Evolutionary conservation across 2,329 filamentous ascomycete species (phyloP).

Genomic region (Venturia aucupariae): DNA sequence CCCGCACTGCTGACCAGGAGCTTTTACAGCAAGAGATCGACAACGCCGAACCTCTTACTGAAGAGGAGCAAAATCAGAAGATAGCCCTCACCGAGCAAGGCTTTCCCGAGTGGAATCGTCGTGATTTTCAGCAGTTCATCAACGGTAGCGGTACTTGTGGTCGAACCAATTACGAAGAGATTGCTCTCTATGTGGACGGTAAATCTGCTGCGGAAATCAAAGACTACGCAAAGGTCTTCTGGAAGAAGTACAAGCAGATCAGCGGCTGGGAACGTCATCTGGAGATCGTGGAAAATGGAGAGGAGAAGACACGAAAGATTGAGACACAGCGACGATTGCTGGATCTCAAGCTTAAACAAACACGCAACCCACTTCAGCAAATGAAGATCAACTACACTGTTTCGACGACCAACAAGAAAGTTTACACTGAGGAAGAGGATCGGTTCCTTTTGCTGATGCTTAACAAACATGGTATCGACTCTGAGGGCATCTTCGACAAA

Average conservation of each 20-base stretch:
- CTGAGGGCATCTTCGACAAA: slow-evolving; percentile 79
- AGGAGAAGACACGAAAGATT: slow-evolving; percentile 79
- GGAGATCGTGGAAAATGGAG: slow-evolving; percentile 81
- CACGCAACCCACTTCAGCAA: slow-evolving; percentile 94
- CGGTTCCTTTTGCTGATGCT: slow-evolving; percentile 89
- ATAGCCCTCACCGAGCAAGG: slow-evolving; percentile 70
- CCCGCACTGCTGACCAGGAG: slow-evolving; percentile 79
- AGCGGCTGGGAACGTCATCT: slow-evolving; percentile 83
- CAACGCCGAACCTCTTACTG: slow-evolving; percentile 75
- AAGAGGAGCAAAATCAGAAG: slow-evolving; percentile 85
- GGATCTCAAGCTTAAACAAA: slow-evolving; percentile 89
- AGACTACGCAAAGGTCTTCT: slow-evolving; percentile 89
- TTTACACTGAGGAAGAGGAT: slow-evolving; percentile 97
- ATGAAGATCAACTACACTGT: slow-evolving; percentile 99
- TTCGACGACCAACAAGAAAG: slow-evolving; percentile 98
- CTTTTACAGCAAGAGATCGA: slow-evolving; percentile 89
- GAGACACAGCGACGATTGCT: slow-evolving; percentile 90
- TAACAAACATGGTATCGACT: slow-evolving; percentile 85
- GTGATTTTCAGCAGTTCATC: slow-evolving; percentile 97
- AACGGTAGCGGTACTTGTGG: slow-evolving; percentile 92
- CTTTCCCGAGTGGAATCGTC: slow-evolving; percentile 90
- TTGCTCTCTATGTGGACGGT: slow-evolving; percentile 82
- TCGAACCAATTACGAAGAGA: slow-evolving; percentile 73
- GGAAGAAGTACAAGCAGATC: slow-evolving; percentile 89
- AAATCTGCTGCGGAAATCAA: slow-evolving; percentile 80